Percentiles rank a stretch among this genome's conserved stretches.
Conservation (phyloP, 305 asterid species). For the Striga hermonthica region DNA sequence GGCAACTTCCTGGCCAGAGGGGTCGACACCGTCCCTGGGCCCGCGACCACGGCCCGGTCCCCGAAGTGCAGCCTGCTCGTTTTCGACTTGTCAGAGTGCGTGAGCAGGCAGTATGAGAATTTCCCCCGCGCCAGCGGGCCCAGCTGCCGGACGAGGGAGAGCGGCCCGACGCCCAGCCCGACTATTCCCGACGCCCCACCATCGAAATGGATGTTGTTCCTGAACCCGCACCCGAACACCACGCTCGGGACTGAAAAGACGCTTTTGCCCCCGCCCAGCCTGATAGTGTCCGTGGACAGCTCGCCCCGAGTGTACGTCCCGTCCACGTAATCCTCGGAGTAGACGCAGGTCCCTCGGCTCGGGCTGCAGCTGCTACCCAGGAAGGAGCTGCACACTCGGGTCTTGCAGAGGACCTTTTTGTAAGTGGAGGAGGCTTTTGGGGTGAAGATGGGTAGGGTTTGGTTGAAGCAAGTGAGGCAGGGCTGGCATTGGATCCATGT, state of each 20-base stretch:
- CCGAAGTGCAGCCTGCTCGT: conserved; percentile 51
- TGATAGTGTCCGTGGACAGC: conserved; percentile 34
- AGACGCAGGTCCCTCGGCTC: conserved; percentile 26
- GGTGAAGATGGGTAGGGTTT: conserved; percentile 29
- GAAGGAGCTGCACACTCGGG: conserved; percentile 21
- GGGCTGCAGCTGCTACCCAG: conserved; percentile 19
- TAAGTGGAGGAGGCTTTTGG: conserved; percentile 39
- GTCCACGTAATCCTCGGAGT: conserved; percentile 31
- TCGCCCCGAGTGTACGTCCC: conserved; percentile 37
- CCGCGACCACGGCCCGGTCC: conserved; percentile 30
- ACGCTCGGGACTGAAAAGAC: conserved; percentile 20
- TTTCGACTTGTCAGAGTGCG: not conserved
- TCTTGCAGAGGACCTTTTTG: conserved; percentile 30
- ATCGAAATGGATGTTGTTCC: conserved; percentile 28
- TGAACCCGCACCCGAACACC: conserved; percentile 46
- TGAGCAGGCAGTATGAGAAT: conserved; percentile 54
- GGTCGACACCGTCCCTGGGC: conserved; percentile 46
- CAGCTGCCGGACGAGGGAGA: conserved; percentile 15
- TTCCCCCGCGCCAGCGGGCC: conserved; percentile 24
- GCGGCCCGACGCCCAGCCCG: conserved; percentile 43
- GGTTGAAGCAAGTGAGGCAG: conserved; percentile 41
- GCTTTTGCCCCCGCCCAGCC: not conserved
- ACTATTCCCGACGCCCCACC: conserved; percentile 44
- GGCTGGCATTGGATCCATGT: conserved; percentile 56
- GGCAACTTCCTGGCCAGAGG: conserved; percentile 26